Base-by-base conservation (phyloP, 2,329 filamentous ascomycete species). In the Phaeophleospora eucalypticola region DNA sequence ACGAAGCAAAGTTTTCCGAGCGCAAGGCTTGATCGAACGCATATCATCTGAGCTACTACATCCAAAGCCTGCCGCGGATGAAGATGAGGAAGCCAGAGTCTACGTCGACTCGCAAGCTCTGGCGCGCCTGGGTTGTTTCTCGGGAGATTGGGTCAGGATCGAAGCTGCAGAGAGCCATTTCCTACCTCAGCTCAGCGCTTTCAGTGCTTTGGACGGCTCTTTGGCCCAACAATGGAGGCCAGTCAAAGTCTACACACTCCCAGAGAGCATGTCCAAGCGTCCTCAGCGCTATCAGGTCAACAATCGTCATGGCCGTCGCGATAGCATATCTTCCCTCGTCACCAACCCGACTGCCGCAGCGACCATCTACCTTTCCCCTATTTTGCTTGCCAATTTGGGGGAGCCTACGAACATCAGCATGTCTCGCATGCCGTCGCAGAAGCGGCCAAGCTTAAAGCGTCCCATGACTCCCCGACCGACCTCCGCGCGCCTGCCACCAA, bases 41-140 rank as follows among this genome's bases (percentile, higher is more conserved):
- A 84, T 98, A 7, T 80, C 89, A 0, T 79, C 85, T 40, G 87
- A 91, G 36, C 69, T 94, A 2, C 73, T 98, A 2, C 86, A 97
- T 55, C 93, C 93, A 0, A 90, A 86, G 56, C 91, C 93, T 2
- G 68, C 76, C 0, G 80, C 82, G 19, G 89, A 96, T 51, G 93
- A 98, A 51, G 89, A 95, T 55, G 86, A 94, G 58, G 82, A 85
- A 58, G 84, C 88, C 1, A 83, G 93, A 39, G 79, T 97, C 2
- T 98, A 91, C 61, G 90, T 98, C 4, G 89, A 96, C 59, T 85
- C 94, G 6, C 84, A 81, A 47, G 87, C 88, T 1, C 70, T 98
- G 16, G 85, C 88, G 12, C 89, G 90, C 58, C 85, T 98, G 44
- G 90, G 91, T 14, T 97, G 91, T 67, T 98, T 98, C 64, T 97